Percentiles rank a stretch among this genome's conserved stretches.
phyloP scores from a whole-genome alignment of 2,329 filamentous ascomycete species.

The Fusarium sp. region DNA sequence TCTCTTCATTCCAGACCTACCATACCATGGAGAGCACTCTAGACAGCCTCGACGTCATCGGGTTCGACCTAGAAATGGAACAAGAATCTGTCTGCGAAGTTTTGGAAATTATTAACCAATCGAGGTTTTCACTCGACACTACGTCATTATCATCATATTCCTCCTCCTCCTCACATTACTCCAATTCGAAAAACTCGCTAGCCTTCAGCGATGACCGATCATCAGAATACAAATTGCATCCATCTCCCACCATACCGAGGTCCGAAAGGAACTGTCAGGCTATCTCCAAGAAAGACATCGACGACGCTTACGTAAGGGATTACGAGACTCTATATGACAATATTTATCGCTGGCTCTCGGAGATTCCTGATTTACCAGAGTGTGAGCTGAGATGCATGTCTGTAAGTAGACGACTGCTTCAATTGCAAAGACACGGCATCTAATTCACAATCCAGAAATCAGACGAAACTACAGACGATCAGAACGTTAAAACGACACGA shows the following conservation, averaged over 20 bases:
- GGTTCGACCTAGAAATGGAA: neutral
- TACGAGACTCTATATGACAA: fast-evolving
- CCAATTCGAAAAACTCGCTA: neutral
- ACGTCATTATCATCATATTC: neutral
- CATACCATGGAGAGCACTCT: neutral
- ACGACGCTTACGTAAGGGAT: neutral
- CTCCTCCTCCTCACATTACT: neutral
- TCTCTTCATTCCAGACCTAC: fast-evolving
- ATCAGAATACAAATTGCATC: neutral
- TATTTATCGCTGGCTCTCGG: neutral
- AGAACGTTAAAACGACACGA: fast-evolving
- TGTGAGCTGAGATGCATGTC: neutral
- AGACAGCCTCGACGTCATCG: neutral
- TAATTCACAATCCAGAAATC: neutral
- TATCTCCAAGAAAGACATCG: neutral
- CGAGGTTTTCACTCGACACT: neutral
- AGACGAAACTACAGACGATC: neutral
- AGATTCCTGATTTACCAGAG: neutral
- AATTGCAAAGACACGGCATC: fast-evolving
- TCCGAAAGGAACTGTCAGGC: fast-evolving
- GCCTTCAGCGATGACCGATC: neutral
- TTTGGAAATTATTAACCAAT: neutral
- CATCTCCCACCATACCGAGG: fast-evolving
- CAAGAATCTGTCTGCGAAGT: neutral
- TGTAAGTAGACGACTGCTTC: neutral